Evolutionary conservation across 306 rosid genomes (phyloP), one percentile per base, ranked within the genome.

Genomic region (Erythrophleum fordii): DNA sequence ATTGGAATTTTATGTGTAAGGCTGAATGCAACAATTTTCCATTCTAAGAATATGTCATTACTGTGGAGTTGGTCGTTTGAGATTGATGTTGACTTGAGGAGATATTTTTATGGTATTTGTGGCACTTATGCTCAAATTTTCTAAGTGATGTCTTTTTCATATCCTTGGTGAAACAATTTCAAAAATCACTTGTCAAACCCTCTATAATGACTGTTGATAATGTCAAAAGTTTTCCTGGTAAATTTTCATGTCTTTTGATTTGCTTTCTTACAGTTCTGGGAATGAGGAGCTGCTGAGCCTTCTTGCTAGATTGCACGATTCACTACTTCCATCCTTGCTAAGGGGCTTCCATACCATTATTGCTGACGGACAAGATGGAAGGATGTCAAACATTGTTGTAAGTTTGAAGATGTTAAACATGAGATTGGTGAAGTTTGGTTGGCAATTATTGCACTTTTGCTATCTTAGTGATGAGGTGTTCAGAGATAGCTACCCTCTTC

Each of bases 261-360:
- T 84, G 55, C 83, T 41, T 80, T 48, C 59, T 55, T 87, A 83
- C 89, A 96, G 99, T 74, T 73, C 83, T 72, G 97, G 97, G 77
- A 92, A 87, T 59, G 97, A 88, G 85, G 99, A 90, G 82, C 84
- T 92, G 81, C 82, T 93, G 16, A 82, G 91, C 84, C 73, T 93
- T 81, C 94, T 96, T 86, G 95, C 91, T 77, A 90, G 87, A 85
- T 82, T 96, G 93, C 95, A 96, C 84, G 98, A 92, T 87, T 90
- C 91, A 46, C 88, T 96, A 20, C 88, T 92, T 87, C 97, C 99
- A 51, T 90, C 84, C 75, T 80, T 85, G 72, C 88, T 83, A 72
- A 90, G 41, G 88, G 86, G 90, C 48, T 84, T 87, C 88, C 76
- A 37, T 45, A 42, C 55, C 59, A 82, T 87, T 82, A 76, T 82